A percentile compares a stretch with the other conserved stretches of the same genome.
These are phyloP conservation scores for Knoxdaviesia proteae DNA, from an alignment of 2,329 filamentous ascomycete species.

Conservation along the genomic window DNA sequence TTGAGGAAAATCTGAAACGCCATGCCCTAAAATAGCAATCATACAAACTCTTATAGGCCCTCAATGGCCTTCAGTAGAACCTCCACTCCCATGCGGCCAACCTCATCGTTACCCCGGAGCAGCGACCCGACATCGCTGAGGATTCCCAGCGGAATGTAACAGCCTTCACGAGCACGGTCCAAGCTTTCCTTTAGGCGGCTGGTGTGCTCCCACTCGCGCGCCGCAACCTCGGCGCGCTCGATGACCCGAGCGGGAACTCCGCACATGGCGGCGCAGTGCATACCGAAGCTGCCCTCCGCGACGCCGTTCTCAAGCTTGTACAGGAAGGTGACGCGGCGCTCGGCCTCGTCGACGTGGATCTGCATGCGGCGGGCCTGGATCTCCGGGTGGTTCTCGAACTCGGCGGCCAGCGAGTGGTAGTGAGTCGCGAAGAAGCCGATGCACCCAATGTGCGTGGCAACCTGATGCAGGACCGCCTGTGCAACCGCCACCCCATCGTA, in stretches of 20 bases:
- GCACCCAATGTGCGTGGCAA: slow-evolving; percentile 81
- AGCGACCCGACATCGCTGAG: slow-evolving; percentile 74
- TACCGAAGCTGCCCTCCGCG: slow-evolving; percentile 90
- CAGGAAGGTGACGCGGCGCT: slow-evolving; percentile 80
- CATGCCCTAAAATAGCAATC: too few species aligned
- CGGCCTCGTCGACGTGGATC: slow-evolving; percentile 72
- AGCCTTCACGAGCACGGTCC: slow-evolving; percentile 57
- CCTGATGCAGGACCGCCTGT: slow-evolving; percentile 89
- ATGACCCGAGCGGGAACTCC: slow-evolving; percentile 73
- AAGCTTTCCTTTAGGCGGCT: slow-evolving; percentile 74
- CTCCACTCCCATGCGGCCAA: slow-evolving; percentile 30
- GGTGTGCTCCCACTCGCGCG: slow-evolving; percentile 87
- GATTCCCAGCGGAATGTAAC: slow-evolving; percentile 66
- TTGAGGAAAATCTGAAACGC: too few species aligned
- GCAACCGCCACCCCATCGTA: slow-evolving; percentile 95
- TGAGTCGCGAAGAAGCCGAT: slow-evolving; percentile 95
- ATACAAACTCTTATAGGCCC: slow-evolving; percentile 19
- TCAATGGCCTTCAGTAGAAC: slow-evolving; percentile 41
- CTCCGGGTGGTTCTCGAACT: slow-evolving; percentile 80
- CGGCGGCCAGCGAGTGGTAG: slow-evolving; percentile 81
- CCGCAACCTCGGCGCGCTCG: slow-evolving; percentile 69
- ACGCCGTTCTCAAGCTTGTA: slow-evolving; percentile 89
- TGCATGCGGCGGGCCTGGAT: slow-evolving; percentile 77
- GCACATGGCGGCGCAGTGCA: slow-evolving; percentile 98
- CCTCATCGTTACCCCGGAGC: slow-evolving; percentile 35